phyloP scores from a whole-genome alignment of 306 rosid genomes.

The Quercus suber region DNA sequence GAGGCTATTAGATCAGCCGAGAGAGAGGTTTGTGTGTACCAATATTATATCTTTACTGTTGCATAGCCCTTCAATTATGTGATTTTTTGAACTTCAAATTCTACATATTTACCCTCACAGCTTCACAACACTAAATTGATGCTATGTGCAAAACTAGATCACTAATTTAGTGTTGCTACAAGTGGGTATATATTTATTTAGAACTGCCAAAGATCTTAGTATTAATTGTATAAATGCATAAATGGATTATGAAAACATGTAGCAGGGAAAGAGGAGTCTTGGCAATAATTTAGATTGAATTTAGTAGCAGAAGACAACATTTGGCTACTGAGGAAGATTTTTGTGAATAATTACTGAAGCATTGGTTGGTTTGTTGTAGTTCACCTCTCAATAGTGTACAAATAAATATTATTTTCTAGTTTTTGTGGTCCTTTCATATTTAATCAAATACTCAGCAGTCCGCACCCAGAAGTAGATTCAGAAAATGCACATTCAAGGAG shows the following conservation, averaged over 20 bases:
- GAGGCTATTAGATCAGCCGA: conserved; percentile 31
- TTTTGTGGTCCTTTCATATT: no score
- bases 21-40: conserved; percentile 27
- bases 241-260: not conserved
- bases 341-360: no score
- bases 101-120: no score
- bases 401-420: no score
- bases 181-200: not conserved
- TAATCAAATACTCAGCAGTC: no score
- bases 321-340: not conserved
- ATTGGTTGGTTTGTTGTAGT: no score
- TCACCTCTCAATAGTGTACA: no score
- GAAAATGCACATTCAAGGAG: not conserved
- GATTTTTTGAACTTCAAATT: no score
- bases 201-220: not conserved
- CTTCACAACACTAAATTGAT: no score
- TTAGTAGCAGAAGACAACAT: not conserved
- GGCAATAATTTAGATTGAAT: not conserved
- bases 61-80: not conserved
- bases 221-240: not conserved
- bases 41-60: not conserved
- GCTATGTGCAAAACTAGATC: not conserved
- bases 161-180: not conserved
- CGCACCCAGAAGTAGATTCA: no score
- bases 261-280: not conserved